phyloP scores from a whole-genome alignment of 257 asterid species.

The Nicotiana benthamiana region DNA sequence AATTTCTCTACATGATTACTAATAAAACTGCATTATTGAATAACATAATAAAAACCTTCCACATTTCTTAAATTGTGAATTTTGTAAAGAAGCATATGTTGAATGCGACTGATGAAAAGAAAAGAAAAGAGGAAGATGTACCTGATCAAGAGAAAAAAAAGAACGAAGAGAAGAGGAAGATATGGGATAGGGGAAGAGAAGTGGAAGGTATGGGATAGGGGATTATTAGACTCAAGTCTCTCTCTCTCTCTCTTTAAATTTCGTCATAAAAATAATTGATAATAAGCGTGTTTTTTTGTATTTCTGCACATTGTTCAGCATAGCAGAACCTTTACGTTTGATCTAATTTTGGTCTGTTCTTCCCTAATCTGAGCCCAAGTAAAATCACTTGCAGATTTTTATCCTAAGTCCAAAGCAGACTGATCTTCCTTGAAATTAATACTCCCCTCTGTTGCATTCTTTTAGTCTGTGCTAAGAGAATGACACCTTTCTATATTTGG shows the following conservation, averaged over 20 bases:
- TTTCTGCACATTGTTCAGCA: neutral
- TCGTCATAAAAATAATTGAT: neutral
- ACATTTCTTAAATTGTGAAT: neutral
- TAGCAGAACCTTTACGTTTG: neutral
- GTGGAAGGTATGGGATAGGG: neutral
- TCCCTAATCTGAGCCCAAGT: neutral
- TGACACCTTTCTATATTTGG: no score
- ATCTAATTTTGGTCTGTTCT: neutral
- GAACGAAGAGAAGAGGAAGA: no score
- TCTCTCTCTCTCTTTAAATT: neutral
- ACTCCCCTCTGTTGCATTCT: neutral
- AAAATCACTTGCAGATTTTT: neutral
- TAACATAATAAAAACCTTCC: neutral
- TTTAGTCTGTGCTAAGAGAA: neutral
- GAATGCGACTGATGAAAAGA: neutral
- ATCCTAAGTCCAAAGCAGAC: neutral
- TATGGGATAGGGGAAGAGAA: no score
- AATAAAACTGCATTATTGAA: neutral
- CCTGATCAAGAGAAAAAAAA: no score
- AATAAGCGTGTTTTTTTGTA: neutral
- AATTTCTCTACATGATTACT: neutral
- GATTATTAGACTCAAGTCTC: neutral
- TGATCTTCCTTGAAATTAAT: neutral
- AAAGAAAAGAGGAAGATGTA: neutral
- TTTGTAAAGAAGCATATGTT: neutral